Evolutionary conservation across 2,329 filamentous ascomycete genomes (phyloP), one percentile per base, ranked within the genome.

Genomic region (Calonectria henricotiae): DNA sequence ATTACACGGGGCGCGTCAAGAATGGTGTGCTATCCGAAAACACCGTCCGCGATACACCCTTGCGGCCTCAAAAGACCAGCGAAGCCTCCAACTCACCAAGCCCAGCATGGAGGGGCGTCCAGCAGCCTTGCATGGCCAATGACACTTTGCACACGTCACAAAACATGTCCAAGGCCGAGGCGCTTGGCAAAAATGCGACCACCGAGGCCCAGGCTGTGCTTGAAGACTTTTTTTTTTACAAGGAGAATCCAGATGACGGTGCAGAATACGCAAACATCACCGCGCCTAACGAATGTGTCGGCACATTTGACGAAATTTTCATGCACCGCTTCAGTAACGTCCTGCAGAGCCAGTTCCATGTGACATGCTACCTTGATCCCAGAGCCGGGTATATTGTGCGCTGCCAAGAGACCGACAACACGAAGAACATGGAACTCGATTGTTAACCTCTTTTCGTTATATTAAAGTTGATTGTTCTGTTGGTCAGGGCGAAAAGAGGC

Each of bases 121-220:
- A 64, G 9, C 23, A 54, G 15, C 62, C 62, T 5, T 64, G 62
- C 17, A 39, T 54, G 4, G 46, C 54, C 20, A 64, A 64, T 54
- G 62, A 46, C 3, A 54, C 62, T 5, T 3, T 54, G 20, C 54
- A 64, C 35, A 54, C 62, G 3, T 51, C 32, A 20, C 23, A 35
- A 8, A 64, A 54, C 23, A 64, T 64, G 46, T 41, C 62, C 20
- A 54, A 54, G 27, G 25, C 49, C 13, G 49, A 54, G 27, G 12
- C 27, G 6, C 49, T 54, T n/a, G 49, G 49, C 4, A 25, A n/a
- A 6, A 32, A 35, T 35, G 27, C 25, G 15, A 54, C 49, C 9
- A 32, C 49, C 49, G n/a, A 35, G 30, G 49, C 20, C 12, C 44
- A 47, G 44, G 49, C 49, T 9, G 49, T 54, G 5, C 49, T 20